These are phyloP conservation scores for Malassezia yamatoensis DNA, from an alignment of 1,284 basidiomycete genomes.

Conservation along the genomic window DNA sequence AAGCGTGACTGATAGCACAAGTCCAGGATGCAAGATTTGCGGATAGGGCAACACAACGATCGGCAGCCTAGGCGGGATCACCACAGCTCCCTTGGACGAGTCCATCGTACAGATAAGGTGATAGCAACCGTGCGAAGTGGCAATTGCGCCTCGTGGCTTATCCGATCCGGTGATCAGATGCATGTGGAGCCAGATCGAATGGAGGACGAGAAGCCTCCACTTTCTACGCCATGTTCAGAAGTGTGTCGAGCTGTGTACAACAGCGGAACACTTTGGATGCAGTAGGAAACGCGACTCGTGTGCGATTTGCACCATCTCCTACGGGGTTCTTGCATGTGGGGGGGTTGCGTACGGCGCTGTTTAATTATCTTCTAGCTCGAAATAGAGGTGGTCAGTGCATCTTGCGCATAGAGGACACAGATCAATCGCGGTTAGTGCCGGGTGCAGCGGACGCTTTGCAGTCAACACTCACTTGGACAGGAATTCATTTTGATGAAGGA, in stretches of 20 bases:
- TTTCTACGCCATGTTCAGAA: too few relatives aligned
- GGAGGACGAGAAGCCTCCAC: too few relatives aligned
- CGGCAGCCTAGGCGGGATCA: constrained; percentile 34
- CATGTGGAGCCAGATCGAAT: too few relatives aligned
- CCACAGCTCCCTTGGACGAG: background rate
- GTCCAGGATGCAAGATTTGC: constrained; percentile 40
- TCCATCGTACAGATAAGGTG: background rate
- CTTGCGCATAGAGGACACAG: constrained; percentile 88
- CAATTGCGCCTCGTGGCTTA: too few relatives aligned
- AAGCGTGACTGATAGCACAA: constrained; percentile 41
- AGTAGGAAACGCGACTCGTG: constrained; percentile 22
- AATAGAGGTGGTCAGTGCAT: constrained; percentile 78
- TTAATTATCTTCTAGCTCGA: constrained; percentile 77
- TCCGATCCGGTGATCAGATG: too few relatives aligned
- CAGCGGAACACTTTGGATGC: too few relatives aligned
- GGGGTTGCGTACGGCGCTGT: constrained; percentile 86
- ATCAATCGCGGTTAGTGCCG: constrained; percentile 57
- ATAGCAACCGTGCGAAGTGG: too few relatives aligned
- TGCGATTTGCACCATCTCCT: constrained; percentile 93
- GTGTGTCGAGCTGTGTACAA: too few relatives aligned
- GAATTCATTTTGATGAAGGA: constrained; percentile 84
- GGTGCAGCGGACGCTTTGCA: constrained; percentile 73
- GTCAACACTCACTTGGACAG: constrained; percentile 76
- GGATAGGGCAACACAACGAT: constrained; percentile 43
- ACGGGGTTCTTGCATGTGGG: constrained; percentile 90